Conservation (phyloP, 2,329 filamentous ascomycete species). For the Ophiostoma fasciatum region DNA sequence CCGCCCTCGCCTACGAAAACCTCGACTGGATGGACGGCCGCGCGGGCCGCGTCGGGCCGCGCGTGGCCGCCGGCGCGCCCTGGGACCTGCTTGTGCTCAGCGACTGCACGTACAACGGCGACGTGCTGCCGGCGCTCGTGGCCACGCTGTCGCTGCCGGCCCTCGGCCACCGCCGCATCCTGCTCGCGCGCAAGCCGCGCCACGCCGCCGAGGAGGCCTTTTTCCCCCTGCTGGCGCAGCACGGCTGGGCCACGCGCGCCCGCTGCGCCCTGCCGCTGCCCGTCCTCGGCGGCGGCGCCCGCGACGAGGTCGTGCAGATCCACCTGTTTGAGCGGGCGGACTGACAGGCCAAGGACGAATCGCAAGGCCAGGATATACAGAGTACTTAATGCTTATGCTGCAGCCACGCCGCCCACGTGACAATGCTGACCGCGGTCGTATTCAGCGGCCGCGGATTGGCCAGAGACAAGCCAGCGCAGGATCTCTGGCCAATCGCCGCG, state of each 20-base stretch:
- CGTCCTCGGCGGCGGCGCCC: conserved; percentile 26
- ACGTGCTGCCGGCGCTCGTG: conserved; percentile 38
- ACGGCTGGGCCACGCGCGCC: conserved; percentile 30
- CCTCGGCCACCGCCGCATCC: conserved; percentile 22
- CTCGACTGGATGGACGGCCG: conserved; percentile 42
- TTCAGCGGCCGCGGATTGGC: too few species aligned
- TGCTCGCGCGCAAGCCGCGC: conserved; percentile 41
- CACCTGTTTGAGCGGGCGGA: conserved; percentile 37
- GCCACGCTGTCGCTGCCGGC: conserved; percentile 37
- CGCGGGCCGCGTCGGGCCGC: conserved; percentile 27
- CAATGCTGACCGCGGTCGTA: too few species aligned
- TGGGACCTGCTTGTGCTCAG: conserved; percentile 43
- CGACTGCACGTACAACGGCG: conserved; percentile 48
- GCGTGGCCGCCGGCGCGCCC: conserved; percentile 19
- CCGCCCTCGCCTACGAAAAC: conserved; percentile 32
- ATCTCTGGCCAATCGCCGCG: too few species aligned
- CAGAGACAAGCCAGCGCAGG: not conserved
- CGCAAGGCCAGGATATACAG: too few species aligned
- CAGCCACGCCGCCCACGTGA: too few species aligned
- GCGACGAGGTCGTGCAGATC: conserved; percentile 33
- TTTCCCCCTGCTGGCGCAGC: conserved; percentile 29
- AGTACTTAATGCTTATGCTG: too few species aligned
- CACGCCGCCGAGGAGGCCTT: conserved; percentile 36
- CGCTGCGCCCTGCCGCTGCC: conserved; percentile 29
- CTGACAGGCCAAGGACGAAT: too few species aligned